phyloP scores from a whole-genome alignment of 2,329 filamentous ascomycete genomes.

The Fusarium compactum region DNA sequence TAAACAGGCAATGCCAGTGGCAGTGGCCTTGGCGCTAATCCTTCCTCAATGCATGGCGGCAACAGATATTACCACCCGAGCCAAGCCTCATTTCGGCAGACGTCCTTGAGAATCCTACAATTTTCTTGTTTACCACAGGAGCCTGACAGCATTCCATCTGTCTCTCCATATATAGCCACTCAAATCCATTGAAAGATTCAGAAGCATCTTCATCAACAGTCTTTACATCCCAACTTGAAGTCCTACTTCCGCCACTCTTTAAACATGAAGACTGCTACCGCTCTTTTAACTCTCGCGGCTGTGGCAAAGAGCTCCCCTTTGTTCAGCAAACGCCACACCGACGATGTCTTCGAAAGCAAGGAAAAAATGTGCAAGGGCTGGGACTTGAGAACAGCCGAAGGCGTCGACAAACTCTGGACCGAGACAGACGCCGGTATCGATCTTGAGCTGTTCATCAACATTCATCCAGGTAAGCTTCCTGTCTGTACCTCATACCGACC shows the following conservation, averaged over 20 bases:
- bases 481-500: rapidly evolving
- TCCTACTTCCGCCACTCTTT: rapidly evolving
- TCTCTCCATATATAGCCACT: not conserved
- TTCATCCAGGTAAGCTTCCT: slow-evolving; percentile 2
- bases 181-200: rapidly evolving
- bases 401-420: slow-evolving; percentile 18
- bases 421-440: slow-evolving; percentile 1
- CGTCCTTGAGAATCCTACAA: not conserved
- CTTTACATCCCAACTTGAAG: not conserved
- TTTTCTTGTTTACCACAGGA: not conserved
- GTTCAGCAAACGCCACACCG: not conserved
- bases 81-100: not conserved
- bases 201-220: not conserved
- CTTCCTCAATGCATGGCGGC: not conserved
- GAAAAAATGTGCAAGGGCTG: slow-evolving; percentile 12
- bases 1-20: not conserved
- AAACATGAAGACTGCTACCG: slow-evolving; percentile 7
- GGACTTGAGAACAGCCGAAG: slow-evolving; percentile 16
- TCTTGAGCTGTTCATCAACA: slow-evolving; percentile 23
- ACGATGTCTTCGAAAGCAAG: slow-evolving; percentile 1
- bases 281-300: slow-evolving; percentile 8
- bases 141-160: rapidly evolving
- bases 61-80: not conserved
- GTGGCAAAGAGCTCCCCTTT: not conserved
- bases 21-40: not conserved